Conservation (phyloP, 2,329 filamentous ascomycete species). For the Fusarium chuoi region DNA sequence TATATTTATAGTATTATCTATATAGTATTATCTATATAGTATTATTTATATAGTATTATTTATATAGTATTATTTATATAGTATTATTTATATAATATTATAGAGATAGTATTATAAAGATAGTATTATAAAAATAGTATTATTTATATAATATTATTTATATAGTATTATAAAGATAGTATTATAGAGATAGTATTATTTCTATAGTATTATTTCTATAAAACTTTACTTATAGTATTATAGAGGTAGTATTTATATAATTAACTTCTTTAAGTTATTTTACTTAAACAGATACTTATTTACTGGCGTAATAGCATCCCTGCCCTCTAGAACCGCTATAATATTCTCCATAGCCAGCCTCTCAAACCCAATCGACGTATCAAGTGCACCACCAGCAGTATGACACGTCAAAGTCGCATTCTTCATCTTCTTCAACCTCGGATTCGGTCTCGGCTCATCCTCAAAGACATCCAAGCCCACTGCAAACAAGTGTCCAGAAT, state of each 20-base stretch:
- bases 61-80: too few relatives aligned
- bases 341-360: slow-evolving; percentile 65
- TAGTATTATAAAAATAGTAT: too few relatives aligned
- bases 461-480: slow-evolving; percentile 45
- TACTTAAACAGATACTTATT: slow-evolving; percentile 50
- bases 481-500: slow-evolving; percentile 18
- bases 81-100: too few relatives aligned
- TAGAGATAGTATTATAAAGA: too few relatives aligned
- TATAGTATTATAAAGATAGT: too few relatives aligned
- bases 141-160: too few relatives aligned
- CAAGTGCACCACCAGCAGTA: slow-evolving; percentile 65
- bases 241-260: neutral
- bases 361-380: slow-evolving; percentile 65
- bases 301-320: slow-evolving; percentile 45
- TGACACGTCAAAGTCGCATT: slow-evolving; percentile 61
- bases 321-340: slow-evolving; percentile 56
- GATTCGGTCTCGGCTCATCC: slow-evolving; percentile 16
- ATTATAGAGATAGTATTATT: too few relatives aligned
- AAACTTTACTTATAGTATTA: too few relatives aligned
- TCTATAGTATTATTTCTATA: rapidly evolving
- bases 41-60: too few relatives aligned
- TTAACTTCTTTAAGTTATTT: too few relatives aligned
- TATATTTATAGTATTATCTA: too few relatives aligned
- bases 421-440: slow-evolving; percentile 45
- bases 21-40: too few relatives aligned